A percentile compares a stretch with the other conserved stretches of the same genome.
Conservation (phyloP, 768 basidiomycete species). For the Phlegmacium glaucopus region DNA sequence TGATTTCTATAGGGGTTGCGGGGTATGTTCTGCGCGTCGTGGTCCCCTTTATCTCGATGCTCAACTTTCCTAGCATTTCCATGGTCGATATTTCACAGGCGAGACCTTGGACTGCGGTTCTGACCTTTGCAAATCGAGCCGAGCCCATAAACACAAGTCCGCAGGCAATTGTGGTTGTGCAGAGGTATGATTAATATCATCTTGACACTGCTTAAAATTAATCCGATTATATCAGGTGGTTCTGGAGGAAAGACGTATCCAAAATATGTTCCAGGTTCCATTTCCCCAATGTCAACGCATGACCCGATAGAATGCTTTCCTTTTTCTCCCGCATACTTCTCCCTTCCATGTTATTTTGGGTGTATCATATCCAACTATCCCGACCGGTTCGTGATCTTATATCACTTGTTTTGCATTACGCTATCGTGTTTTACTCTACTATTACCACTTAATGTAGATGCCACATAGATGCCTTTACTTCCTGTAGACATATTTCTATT, state of each 20-base stretch:
- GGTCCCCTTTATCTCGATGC: slow-evolving; percentile 3
- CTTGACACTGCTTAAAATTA: not conserved
- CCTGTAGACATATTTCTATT: no score
- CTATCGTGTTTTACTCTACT: slow-evolving; percentile 6
- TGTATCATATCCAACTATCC: not conserved
- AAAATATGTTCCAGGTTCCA: slow-evolving; percentile 45
- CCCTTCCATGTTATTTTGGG: no score
- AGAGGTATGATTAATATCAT: slow-evolving; percentile 25
- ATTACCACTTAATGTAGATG: slow-evolving; percentile 2
- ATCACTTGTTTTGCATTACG: slow-evolving; percentile 4
- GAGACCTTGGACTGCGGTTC: slow-evolving; percentile 38
- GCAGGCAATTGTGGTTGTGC: slow-evolving; percentile 38
- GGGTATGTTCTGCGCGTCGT: slow-evolving; percentile 29
- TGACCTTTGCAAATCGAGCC: slow-evolving; percentile 35
- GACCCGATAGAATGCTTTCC: slow-evolving; percentile 26
- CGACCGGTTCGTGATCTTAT: slow-evolving; percentile 9
- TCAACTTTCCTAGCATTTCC: slow-evolving; percentile 37
- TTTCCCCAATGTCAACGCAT: slow-evolving; percentile 39
- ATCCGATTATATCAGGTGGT: slow-evolving; percentile 31
- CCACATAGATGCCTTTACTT: slow-evolving; percentile 6
- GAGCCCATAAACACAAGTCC: slow-evolving; percentile 41
- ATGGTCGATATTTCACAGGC: slow-evolving; percentile 46
- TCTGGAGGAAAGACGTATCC: slow-evolving; percentile 38
- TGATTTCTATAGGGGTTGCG: slow-evolving; percentile 49
- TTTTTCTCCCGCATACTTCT: slow-evolving; percentile 5